Evolutionary conservation across 495 filamentous ascomycete genomes (phyloP).

Genomic region (Tuber borchii): DNA sequence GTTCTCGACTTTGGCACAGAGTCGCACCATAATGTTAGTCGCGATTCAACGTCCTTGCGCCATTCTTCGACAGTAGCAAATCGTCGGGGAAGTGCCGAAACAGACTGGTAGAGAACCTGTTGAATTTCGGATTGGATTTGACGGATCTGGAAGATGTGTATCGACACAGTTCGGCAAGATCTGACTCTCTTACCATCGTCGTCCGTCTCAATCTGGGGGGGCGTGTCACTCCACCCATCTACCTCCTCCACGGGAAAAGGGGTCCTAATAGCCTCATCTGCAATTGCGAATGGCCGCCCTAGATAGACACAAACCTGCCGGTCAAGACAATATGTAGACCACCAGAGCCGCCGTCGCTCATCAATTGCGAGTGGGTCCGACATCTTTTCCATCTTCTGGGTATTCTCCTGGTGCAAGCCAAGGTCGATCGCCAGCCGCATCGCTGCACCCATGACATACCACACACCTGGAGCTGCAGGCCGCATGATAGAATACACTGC

Average conservation of each 20-base stretch:
- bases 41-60: constrained; percentile 50
- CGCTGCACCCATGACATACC: constrained; percentile 51
- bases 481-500: constrained; percentile 52
- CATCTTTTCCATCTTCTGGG: constrained; percentile 35
- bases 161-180: constrained; percentile 45
- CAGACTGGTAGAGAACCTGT: constrained; percentile 48
- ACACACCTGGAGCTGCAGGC: constrained; percentile 50
- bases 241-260: constrained; percentile 47
- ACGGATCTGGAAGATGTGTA: constrained; percentile 49
- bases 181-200: constrained; percentile 37
- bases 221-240: constrained; percentile 47
- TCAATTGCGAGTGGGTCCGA: constrained; percentile 46
- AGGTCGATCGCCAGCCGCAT: constrained; percentile 50
- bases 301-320: constrained; percentile 50
- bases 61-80: constrained; percentile 46
- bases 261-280: constrained; percentile 51
- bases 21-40: constrained; percentile 40
- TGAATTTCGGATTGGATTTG: constrained; percentile 45
- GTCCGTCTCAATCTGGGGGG: constrained; percentile 42
- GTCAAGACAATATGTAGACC: constrained; percentile 52
- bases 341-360: constrained; percentile 51
- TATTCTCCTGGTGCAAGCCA: constrained; percentile 48
- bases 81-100: constrained; percentile 42
- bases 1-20: constrained; percentile 33
- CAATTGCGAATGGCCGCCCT: constrained; percentile 49